Evolutionary conservation across 306 rosid genomes (phyloP).

Genomic region (Ziziphus jujuba): DNA sequence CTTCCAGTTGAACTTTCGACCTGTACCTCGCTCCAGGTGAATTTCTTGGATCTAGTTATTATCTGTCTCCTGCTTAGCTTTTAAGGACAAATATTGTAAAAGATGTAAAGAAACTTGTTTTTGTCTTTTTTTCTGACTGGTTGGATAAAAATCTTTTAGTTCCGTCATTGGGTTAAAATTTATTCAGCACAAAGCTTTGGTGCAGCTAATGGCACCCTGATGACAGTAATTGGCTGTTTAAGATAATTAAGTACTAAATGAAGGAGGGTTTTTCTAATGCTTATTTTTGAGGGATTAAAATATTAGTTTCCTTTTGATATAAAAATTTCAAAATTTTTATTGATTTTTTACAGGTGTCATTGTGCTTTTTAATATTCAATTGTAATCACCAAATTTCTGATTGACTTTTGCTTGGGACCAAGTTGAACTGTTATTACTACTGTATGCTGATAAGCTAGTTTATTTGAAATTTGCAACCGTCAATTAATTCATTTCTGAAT

Average conservation of each 20-base stretch:
- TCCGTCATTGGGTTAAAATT: background rate
- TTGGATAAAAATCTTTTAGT: background rate
- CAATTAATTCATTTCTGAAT: slow-evolving; percentile 21
- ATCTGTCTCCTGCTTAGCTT: background rate
- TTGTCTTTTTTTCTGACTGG: background rate
- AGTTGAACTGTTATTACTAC: background rate
- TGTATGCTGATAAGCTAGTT: background rate
- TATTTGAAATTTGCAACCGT: background rate
- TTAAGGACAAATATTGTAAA: background rate
- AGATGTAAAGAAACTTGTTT: background rate
- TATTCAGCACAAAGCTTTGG: background rate
- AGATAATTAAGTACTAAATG: background rate
- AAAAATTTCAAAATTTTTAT: background rate
- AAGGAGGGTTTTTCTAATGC: background rate
- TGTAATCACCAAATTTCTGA: background rate
- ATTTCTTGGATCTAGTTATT: background rate
- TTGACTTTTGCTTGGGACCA: background rate
- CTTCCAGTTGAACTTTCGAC: slow-evolving; percentile 83
- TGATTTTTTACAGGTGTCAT: too few species aligned
- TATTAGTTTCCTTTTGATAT: too few species aligned
- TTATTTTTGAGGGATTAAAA: background rate
- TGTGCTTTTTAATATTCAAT: background rate
- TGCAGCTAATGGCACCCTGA: background rate
- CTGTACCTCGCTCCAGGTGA: slow-evolving; percentile 71
- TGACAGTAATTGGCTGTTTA: background rate